Percentiles rank a stretch among this genome's conserved stretches.
These are phyloP conservation scores for Botrytis tulipae DNA, from an alignment of 2,329 filamentous ascomycete genomes.

Conservation along the genomic window DNA sequence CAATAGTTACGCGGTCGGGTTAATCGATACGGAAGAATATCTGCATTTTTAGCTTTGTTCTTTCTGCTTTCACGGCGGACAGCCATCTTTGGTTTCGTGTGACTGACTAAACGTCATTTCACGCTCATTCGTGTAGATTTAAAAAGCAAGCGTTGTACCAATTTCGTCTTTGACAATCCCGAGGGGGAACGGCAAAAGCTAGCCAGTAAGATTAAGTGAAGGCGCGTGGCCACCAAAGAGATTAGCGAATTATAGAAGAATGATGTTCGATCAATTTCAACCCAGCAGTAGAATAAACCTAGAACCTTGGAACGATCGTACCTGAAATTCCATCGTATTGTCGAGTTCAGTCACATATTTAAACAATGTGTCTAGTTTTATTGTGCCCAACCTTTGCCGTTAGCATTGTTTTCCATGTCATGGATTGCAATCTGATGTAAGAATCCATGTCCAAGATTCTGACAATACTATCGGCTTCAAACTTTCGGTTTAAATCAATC, in stretches of 20 bases:
- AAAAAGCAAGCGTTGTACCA: not conserved
- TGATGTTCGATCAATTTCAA: not conserved
- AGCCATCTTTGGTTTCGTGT: not conserved
- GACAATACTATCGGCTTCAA: not conserved
- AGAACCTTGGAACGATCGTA: not conserved
- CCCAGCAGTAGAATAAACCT: not conserved
- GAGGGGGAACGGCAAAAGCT: not conserved
- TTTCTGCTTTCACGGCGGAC: not conserved
- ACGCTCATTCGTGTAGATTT: not conserved
- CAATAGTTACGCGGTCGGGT: not conserved
- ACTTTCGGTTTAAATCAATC: not conserved
- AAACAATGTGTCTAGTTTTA: not conserved
- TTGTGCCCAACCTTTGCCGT: not conserved
- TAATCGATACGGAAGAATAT: not conserved
- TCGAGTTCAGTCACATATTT: not conserved
- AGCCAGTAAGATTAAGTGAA: not conserved
- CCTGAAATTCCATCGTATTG: not conserved
- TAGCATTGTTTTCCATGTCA: not conserved
- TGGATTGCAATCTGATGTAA: not conserved
- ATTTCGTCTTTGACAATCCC: not conserved
- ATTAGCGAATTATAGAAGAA: not conserved
- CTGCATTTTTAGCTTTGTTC: not conserved
- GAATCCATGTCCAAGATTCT: not conserved
- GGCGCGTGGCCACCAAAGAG: not conserved
- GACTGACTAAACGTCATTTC: not conserved